phyloP scores from a whole-genome alignment of 768 basidiomycete genomes.

The Pleurotus sapidus region DNA sequence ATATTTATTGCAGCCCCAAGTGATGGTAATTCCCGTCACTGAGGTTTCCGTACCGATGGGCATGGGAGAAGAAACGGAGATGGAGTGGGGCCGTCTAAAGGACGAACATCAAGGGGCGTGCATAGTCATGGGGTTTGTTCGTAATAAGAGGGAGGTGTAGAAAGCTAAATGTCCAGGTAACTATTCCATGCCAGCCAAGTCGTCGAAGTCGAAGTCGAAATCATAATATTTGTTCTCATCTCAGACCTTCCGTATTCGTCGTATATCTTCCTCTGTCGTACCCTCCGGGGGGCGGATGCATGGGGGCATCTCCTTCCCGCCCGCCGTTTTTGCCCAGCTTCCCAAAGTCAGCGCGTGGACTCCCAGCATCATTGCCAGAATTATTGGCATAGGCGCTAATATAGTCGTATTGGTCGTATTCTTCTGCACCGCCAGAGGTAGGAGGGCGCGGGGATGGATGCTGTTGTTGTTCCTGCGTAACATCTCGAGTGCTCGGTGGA shows the following conservation, averaged over 20 bases:
- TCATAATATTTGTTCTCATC: background rate
- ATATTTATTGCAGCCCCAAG: no score
- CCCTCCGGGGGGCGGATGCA: constrained; percentile 18
- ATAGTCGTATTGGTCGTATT: constrained; percentile 56
- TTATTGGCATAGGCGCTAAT: constrained; percentile 49
- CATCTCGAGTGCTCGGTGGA: constrained; percentile 4
- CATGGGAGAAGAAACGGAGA: no score
- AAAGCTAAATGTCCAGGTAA: no score
- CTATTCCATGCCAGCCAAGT: no score
- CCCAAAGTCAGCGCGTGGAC: constrained; percentile 6
- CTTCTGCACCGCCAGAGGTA: constrained; percentile 21
- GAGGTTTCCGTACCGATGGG: no score
- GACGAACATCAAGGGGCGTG: no score
- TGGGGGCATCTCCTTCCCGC: constrained; percentile 12
- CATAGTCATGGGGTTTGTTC: no score
- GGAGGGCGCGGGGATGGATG: constrained; percentile 15
- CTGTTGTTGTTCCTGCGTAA: constrained; percentile 12
- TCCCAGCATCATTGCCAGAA: constrained; percentile 12
- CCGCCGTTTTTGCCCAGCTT: constrained; percentile 7
- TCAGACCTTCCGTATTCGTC: constrained; percentile 38
- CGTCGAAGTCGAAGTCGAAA: no score
- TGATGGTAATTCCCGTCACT: no score
- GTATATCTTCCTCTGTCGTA: constrained; percentile 45
- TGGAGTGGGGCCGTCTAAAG: no score
- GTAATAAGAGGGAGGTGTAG: no score